A percentile compares a stretch with the other conserved stretches of the same genome.
phyloP scores from a whole-genome alignment of 148 eudicot species.

The Agrostemma githago region DNA sequence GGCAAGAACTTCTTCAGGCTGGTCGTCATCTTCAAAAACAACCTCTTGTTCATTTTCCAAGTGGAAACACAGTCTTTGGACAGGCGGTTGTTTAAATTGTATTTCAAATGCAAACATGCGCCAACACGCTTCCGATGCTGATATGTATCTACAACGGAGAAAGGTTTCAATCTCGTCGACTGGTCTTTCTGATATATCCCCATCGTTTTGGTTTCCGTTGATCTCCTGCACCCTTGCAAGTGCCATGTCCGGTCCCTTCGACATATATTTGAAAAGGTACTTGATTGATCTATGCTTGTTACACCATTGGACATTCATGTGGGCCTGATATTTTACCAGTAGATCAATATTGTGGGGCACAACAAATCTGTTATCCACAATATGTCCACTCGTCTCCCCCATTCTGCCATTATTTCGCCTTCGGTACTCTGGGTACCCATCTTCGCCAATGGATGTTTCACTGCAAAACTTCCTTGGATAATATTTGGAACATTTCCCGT shows the following conservation, averaged over 20 bases:
- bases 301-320: slow-evolving; percentile 7
- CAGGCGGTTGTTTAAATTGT: background rate
- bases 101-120: slow-evolving; percentile 7
- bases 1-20: background rate
- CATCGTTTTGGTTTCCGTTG: background rate
- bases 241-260: slow-evolving; percentile 14
- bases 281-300: background rate
- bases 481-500: background rate
- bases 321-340: slow-evolving; percentile 8
- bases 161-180: slow-evolving; percentile 11
- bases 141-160: slow-evolving; percentile 3
- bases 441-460: background rate
- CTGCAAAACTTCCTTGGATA: background rate
- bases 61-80: background rate
- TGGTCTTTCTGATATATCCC: background rate
- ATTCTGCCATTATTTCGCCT: background rate
- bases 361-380: background rate
- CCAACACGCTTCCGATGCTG: slow-evolving; percentile 12
- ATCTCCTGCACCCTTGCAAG: slow-evolving; percentile 9
- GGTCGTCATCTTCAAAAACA: background rate
- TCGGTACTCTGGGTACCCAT: slow-evolving; percentile 7
- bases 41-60: background rate
- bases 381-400: background rate
- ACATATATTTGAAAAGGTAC: slow-evolving; percentile 15
- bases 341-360: slow-evolving; percentile 9